phyloP scores from a whole-genome alignment of 2,329 filamentous ascomycete genomes.

The Pseudogymnoascus sp. region DNA sequence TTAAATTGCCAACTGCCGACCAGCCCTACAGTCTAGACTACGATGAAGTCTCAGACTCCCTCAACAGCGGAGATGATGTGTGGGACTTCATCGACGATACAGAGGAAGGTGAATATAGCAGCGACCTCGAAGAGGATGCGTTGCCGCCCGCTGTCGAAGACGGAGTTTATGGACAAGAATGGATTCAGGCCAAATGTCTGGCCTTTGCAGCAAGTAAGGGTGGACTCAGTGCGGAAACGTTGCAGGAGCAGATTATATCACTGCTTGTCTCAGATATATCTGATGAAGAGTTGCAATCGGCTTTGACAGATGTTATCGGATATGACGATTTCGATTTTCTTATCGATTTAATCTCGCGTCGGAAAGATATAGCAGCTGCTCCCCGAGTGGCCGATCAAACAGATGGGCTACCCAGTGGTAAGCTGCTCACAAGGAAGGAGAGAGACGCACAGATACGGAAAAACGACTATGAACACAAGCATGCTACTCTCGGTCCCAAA shows the following conservation, averaged over 20 bases:
- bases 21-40: slow-evolving; percentile 40
- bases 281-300: slow-evolving; percentile 85
- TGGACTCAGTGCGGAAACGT: slow-evolving; percentile 58
- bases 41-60: slow-evolving; percentile 39
- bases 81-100: slow-evolving; percentile 85
- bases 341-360: slow-evolving; percentile 76
- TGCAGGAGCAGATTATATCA: slow-evolving; percentile 69
- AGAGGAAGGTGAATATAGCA: slow-evolving; percentile 57
- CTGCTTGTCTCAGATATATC: slow-evolving; percentile 58
- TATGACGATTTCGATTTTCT: slow-evolving; percentile 92
- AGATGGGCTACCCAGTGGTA: slow-evolving; percentile 37
- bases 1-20: slow-evolving; percentile 41
- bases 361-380: slow-evolving; percentile 52
- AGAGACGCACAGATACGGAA: slow-evolving; percentile 68
- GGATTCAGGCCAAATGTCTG: slow-evolving; percentile 64
- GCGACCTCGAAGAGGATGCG: slow-evolving; percentile 51
- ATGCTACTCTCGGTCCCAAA: slow-evolving; percentile 59
- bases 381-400: slow-evolving; percentile 30
- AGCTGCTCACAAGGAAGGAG: slow-evolving; percentile 66
- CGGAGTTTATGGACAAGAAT: slow-evolving; percentile 47
- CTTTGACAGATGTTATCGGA: slow-evolving; percentile 80
- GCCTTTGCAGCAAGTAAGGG: slow-evolving; percentile 56
- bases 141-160: slow-evolving; percentile 23
- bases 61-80: slow-evolving; percentile 66
- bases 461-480: slow-evolving; percentile 78